Evolutionary conservation across 2,329 filamentous ascomycete species (phyloP).

Genomic region (Sclerotinia glacialis): DNA sequence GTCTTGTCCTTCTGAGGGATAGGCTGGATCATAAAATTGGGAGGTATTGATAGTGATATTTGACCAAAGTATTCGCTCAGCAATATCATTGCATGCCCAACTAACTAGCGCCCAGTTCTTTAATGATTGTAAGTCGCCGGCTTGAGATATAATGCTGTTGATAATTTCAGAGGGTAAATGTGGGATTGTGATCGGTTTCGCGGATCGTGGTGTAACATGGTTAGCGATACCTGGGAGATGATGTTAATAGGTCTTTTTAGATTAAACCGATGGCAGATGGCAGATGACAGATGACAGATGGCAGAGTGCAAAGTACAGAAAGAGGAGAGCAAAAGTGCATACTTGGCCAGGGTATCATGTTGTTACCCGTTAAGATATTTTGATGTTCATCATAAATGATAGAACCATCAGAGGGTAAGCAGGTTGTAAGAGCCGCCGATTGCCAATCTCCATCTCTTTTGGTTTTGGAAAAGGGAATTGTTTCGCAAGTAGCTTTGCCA

Average conservation of each 20-base stretch:
- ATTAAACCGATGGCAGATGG: background rate
- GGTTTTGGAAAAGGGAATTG: conserved; percentile 9
- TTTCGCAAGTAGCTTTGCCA: conserved; percentile 17
- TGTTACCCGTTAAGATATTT: conserved; percentile 9
- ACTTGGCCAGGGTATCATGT: conserved; percentile 8
- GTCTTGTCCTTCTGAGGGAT: conserved; percentile 14
- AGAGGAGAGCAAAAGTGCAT: background rate
- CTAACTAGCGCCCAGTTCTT: conserved; percentile 21
- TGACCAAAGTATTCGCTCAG: conserved; percentile 21
- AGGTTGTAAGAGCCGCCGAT: conserved; percentile 10
- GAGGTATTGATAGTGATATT: conserved; percentile 22
- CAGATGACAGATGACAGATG: background rate
- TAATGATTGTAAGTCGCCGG: conserved; percentile 21
- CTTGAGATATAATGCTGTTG: conserved; percentile 18
- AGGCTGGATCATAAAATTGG: conserved; percentile 19
- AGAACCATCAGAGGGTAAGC: conserved; percentile 7
- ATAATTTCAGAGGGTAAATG: conserved; percentile 20
- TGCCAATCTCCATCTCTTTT: conserved; percentile 21
- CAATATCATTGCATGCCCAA: conserved; percentile 17
- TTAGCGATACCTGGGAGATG: conserved; percentile 6
- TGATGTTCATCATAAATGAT: conserved; percentile 19
- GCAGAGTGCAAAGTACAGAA: background rate
- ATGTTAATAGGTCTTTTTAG: background rate
- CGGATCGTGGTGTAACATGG: conserved; percentile 6
- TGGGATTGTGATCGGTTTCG: conserved; percentile 17